Percentiles rank a stretch among this genome's conserved stretches.
Conservation (phyloP, 2,329 filamentous ascomycete species). For the Xylaria sp. region DNA sequence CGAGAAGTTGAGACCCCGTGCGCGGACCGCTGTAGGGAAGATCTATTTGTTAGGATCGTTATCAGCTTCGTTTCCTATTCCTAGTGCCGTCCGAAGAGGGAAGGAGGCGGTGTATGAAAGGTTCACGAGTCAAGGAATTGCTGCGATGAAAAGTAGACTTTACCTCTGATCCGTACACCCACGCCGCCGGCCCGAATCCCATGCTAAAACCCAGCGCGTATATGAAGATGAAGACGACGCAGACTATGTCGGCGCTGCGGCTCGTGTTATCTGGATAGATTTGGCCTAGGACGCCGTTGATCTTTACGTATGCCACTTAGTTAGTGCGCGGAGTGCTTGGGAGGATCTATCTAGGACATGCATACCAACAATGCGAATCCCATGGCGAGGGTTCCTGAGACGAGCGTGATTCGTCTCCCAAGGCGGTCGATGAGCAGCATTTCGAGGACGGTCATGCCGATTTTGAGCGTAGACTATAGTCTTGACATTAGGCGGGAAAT, state of each 20-base stretch:
- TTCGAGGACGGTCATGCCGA: conserved; percentile 65
- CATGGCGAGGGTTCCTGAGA: conserved; percentile 63
- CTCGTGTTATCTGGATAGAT: conserved; percentile 62
- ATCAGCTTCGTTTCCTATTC: neutral
- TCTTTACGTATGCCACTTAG: conserved; percentile 41
- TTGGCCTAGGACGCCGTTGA: conserved; percentile 64
- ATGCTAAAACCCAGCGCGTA: conserved; percentile 68
- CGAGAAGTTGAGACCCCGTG: conserved; percentile 65
- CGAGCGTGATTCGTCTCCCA: conserved; percentile 61
- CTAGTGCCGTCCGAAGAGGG: neutral
- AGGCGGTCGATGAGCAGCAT: conserved; percentile 66
- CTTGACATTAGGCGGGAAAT: neutral
- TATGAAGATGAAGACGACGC: conserved; percentile 66
- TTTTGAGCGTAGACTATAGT: conserved; percentile 62
- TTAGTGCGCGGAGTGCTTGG: conserved; percentile 5
- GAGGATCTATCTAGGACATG: neutral
- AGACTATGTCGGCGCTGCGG: conserved; percentile 59
- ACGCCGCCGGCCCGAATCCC: conserved; percentile 66
- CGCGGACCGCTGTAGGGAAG: conserved; percentile 67
- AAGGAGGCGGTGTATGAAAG: neutral
- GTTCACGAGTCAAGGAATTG: no score
- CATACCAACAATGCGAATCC: conserved; percentile 62
- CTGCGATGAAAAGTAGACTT: neutral
- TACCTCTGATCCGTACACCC: conserved; percentile 69
- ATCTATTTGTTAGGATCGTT: conserved; percentile 51